Conservation (phyloP, 2,329 filamentous ascomycete genomes). For the Trichoderma sp. region DNA sequence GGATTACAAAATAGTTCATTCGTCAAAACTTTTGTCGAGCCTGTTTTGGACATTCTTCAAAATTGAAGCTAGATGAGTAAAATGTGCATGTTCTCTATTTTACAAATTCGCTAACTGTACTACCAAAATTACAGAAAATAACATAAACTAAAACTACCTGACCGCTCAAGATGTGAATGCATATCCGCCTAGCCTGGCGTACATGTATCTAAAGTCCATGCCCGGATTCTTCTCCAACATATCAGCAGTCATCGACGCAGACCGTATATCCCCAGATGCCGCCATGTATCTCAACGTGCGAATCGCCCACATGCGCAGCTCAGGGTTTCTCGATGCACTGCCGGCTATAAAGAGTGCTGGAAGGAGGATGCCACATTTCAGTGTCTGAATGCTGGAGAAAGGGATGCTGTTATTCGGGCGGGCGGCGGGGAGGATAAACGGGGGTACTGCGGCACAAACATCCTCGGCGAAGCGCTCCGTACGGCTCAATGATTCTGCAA, state of each 20-base stretch:
- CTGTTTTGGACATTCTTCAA: background rate
- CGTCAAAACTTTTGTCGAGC: background rate
- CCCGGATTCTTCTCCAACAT: slow-evolving; percentile 19
- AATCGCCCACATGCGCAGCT: slow-evolving; percentile 21
- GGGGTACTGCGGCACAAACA: slow-evolving; percentile 25
- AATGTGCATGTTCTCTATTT: background rate
- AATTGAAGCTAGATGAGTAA: background rate
- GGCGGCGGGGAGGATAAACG: slow-evolving; percentile 21
- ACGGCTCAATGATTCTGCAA: background rate
- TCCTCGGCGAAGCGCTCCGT: slow-evolving; percentile 12
- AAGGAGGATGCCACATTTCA: slow-evolving; percentile 25
- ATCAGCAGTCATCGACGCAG: slow-evolving; percentile 21
- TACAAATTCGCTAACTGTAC: background rate
- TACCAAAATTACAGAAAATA: background rate
- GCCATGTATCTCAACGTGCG: slow-evolving; percentile 23
- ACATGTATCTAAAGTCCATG: slow-evolving; percentile 27
- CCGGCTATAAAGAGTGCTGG: slow-evolving; percentile 24
- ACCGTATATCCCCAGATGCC: slow-evolving; percentile 20
- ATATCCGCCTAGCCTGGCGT: slow-evolving; percentile 29
- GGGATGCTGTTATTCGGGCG: slow-evolving; percentile 20
- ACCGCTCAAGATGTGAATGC: slow-evolving; percentile 25
- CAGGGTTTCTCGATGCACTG: slow-evolving; percentile 17
- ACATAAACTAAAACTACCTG: background rate
- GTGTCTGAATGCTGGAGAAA: slow-evolving; percentile 23
- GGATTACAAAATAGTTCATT: background rate